Percentiles rank a stretch among this genome's conserved stretches.
Conservation (phyloP, 2,329 filamentous ascomycete genomes). For the Clarireedia sp. region DNA sequence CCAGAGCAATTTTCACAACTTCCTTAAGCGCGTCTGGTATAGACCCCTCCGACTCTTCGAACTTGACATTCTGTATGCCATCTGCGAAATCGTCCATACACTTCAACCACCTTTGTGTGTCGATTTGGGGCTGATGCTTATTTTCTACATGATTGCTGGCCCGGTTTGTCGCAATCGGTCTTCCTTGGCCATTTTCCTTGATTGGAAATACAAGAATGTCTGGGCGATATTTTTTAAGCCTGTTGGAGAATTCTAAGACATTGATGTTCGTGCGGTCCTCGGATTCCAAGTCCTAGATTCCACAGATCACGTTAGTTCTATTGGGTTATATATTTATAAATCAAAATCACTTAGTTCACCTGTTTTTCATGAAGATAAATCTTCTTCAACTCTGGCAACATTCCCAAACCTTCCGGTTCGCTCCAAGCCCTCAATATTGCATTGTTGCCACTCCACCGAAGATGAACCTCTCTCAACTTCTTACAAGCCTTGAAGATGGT, state of each 20-base stretch:
- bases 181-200: not conserved
- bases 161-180: not conserved
- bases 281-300: not conserved
- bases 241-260: no score
- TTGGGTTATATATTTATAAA: not conserved
- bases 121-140: no score
- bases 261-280: no score
- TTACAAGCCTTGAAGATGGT: no score
- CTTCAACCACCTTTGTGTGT: not conserved
- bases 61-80: not conserved
- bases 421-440: slow-evolving; percentile 29
- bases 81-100: not conserved
- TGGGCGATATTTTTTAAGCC: no score
- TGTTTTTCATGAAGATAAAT: not conserved
- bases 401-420: slow-evolving; percentile 22
- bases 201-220: no score
- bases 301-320: not conserved
- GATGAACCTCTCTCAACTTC: slow-evolving; percentile 17
- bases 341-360: no score
- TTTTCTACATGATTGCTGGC: no score
- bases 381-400: not conserved
- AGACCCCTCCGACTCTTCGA: not conserved
- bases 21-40: no score
- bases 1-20: no score
- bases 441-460: slow-evolving; percentile 30